These are phyloP conservation scores for Gracilaria caudata DNA, from an alignment of 23 red algal species.

Conservation along the genomic window DNA sequence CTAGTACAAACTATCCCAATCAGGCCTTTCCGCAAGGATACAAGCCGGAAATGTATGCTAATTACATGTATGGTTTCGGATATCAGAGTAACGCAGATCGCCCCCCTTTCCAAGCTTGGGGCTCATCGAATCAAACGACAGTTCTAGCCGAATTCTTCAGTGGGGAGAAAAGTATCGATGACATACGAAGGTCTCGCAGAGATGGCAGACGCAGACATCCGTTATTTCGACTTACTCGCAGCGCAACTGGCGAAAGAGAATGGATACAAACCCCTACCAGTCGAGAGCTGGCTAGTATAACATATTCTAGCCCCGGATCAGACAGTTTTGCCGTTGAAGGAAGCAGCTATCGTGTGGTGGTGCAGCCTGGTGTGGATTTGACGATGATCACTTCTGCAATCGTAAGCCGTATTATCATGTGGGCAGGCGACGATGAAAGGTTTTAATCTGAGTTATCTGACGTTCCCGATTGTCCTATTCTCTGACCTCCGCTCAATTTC, in stretches of 20 bases:
- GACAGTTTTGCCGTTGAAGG: conserved; percentile 20
- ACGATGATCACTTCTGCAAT: conserved; percentile 33
- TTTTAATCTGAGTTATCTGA: conserved; percentile 1
- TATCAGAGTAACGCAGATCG: neutral
- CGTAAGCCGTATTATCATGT: conserved; percentile 29
- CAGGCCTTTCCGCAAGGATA: conserved; percentile 5
- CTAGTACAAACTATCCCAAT: neutral
- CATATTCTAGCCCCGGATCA: conserved; percentile 16
- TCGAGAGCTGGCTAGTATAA: conserved; percentile 29
- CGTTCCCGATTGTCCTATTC: neutral
- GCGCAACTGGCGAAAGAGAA: neutral
- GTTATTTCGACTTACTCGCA: conserved; percentile 7
- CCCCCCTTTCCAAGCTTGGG: conserved; percentile 1
- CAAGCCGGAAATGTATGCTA: conserved; percentile 1
- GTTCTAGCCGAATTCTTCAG: conserved; percentile 28
- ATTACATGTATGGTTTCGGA: conserved; percentile 5
- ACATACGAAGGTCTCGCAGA: conserved; percentile 16
- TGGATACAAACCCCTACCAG: conserved; percentile 25
- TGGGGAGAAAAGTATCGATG: conserved; percentile 28
- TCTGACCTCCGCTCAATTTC: neutral
- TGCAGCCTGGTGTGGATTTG: conserved; percentile 38
- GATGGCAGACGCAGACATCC: conserved; percentile 30
- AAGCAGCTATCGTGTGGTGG: conserved; percentile 7
- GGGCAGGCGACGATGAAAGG: conserved; percentile 13
- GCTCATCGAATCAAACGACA: neutral